These are phyloP conservation scores for Aspergillus sclerotiicarbonarius DNA, from an alignment of 495 filamentous ascomycete species.

Conservation along the genomic window DNA sequence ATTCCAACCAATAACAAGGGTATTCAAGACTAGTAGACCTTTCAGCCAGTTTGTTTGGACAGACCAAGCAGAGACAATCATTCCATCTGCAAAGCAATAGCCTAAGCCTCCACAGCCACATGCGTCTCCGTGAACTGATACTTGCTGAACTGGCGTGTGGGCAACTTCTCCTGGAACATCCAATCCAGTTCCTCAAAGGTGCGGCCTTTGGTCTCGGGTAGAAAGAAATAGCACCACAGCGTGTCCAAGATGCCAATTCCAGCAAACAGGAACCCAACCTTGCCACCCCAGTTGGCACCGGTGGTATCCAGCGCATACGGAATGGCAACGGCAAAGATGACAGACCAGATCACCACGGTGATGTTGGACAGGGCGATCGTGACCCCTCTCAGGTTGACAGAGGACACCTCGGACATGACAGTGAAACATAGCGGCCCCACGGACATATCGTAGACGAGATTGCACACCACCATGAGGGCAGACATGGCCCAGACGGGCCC, in stretches of 20 bases:
- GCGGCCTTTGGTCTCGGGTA: conserved; percentile 63
- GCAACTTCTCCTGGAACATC: conserved; percentile 57
- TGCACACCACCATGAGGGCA: conserved; percentile 63
- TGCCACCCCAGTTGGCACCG: conserved; percentile 65
- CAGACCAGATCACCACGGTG: conserved; percentile 49
- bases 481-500: conserved; percentile 37
- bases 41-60: no score
- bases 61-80: no score
- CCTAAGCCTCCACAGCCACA: no score
- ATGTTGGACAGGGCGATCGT: conserved; percentile 55
- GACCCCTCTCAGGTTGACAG: conserved; percentile 57
- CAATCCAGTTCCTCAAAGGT: conserved; percentile 69
- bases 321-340: conserved; percentile 48
- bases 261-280: conserved; percentile 69
- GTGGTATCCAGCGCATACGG: conserved; percentile 68
- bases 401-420: conserved; percentile 68
- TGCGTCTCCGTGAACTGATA: conserved; percentile 40
- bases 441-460: conserved; percentile 64
- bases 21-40: no score
- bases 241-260: conserved; percentile 61
- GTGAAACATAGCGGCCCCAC: conserved; percentile 73
- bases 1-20: no score
- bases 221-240: conserved; percentile 64
- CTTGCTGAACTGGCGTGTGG: conserved; percentile 59
- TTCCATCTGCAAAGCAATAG: no score